A percentile compares a stretch with the other conserved stretches of the same genome.
Conservation (phyloP, 805 yeast genomes). For the Candida railenensis region DNA sequence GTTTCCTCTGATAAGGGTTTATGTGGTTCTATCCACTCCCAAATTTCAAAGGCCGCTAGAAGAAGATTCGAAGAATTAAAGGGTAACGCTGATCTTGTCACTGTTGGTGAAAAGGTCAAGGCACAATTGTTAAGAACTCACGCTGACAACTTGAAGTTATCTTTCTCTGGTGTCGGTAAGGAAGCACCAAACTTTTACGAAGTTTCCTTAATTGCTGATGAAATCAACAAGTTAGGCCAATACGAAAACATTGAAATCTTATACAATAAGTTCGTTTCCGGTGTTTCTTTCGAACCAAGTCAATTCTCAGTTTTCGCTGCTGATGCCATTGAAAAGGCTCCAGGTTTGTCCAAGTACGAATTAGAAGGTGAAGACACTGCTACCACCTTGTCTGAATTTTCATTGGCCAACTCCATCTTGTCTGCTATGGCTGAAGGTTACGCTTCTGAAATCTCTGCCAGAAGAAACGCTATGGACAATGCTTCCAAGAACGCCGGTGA, state of each 20-base stretch:
- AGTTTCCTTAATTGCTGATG: slow-evolving; percentile 85
- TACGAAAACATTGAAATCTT: slow-evolving; percentile 78
- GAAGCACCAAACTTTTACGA: slow-evolving; percentile 93
- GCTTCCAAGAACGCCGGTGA: slow-evolving; percentile 99
- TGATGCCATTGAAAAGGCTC: slow-evolving; percentile 75
- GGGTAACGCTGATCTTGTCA: slow-evolving; percentile 69
- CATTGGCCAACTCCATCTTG: slow-evolving; percentile 85
- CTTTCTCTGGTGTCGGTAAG: slow-evolving; percentile 92
- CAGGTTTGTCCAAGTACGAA: slow-evolving; percentile 81
- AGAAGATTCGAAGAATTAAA: slow-evolving; percentile 58
- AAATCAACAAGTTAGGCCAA: slow-evolving; percentile 64
- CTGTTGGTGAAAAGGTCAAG: slow-evolving; percentile 94
- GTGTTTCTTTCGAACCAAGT: slow-evolving; percentile 88
- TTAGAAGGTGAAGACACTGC: slow-evolving; percentile 66
- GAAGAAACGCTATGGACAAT: slow-evolving; percentile 99
- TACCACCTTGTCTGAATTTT: slow-evolving; percentile 76
- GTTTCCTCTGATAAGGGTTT: slow-evolving; percentile 97
- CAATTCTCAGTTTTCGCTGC: slow-evolving; percentile 64
- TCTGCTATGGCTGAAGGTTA: slow-evolving; percentile 97
- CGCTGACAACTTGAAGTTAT: slow-evolving; percentile 63
- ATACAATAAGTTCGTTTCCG: slow-evolving; percentile 84
- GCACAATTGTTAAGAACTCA: slow-evolving; percentile 84
- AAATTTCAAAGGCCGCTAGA: slow-evolving; percentile 87
- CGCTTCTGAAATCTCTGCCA: slow-evolving; percentile 96
- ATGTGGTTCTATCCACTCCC: slow-evolving; percentile 98